Percentiles rank a stretch among this genome's conserved stretches.
These are phyloP conservation scores for Passalora sequoiae DNA, from an alignment of 2,329 filamentous ascomycete species.

Conservation along the genomic window DNA sequence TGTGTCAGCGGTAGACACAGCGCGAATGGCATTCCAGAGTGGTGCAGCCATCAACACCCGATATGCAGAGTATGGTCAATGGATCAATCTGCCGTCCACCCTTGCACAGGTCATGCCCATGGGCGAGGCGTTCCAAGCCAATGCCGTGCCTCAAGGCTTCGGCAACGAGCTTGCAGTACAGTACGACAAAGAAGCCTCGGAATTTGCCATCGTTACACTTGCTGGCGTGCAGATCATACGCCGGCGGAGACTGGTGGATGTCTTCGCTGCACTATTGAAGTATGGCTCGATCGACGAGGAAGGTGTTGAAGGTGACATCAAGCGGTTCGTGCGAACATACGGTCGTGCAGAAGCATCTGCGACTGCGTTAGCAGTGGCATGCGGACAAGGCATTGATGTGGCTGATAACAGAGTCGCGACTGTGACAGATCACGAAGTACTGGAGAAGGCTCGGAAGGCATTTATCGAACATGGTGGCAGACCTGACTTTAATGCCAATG, in stretches of 20 bases:
- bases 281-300: conserved; percentile 62
- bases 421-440: conserved; percentile 74
- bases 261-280: conserved; percentile 78
- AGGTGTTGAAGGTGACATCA: conserved; percentile 73
- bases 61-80: conserved; percentile 76
- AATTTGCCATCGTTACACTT: conserved; percentile 88
- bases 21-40: conserved; percentile 55
- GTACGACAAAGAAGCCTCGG: conserved; percentile 74
- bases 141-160: conserved; percentile 67
- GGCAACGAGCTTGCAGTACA: conserved; percentile 96
- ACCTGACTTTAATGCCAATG: conserved; percentile 64
- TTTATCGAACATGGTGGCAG: conserved; percentile 93
- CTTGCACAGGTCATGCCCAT: conserved; percentile 75
- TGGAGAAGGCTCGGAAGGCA: conserved; percentile 76
- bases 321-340: conserved; percentile 78
- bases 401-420: conserved; percentile 65
- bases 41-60: conserved; percentile 46
- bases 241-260: conserved; percentile 78
- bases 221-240: conserved; percentile 83
- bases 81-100: conserved; percentile 67
- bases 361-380: conserved; percentile 87
- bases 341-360: conserved; percentile 85
- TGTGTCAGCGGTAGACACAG: conserved; percentile 80
- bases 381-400: conserved; percentile 82
- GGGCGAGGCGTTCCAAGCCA: conserved; percentile 66